Evolutionary conservation across 2,329 filamentous ascomycete genomes (phyloP).

Genomic region (Xylariaceae sp.): DNA sequence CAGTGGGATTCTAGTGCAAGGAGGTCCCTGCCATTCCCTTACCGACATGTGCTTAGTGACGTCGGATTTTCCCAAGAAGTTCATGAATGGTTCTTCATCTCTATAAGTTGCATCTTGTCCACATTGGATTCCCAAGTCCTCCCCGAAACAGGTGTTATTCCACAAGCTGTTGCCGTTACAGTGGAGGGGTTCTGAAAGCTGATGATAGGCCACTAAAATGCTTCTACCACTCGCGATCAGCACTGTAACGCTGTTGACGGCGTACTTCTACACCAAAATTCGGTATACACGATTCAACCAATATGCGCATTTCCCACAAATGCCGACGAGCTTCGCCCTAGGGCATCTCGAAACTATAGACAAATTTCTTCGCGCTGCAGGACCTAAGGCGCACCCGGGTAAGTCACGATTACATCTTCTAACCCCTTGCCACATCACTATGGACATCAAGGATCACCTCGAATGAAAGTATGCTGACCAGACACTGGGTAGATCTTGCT

Average conservation of each 20-base stretch:
- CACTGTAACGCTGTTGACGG: background rate
- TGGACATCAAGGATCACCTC: background rate
- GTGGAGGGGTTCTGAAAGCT: no score
- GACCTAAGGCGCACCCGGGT: constrained; percentile 12
- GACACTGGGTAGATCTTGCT: constrained; percentile 2
- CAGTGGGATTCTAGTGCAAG: no score
- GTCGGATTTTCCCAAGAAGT: no score
- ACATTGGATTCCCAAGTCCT: no score
- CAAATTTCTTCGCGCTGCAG: constrained; percentile 3
- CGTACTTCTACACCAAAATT: constrained; percentile 8
- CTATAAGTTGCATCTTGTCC: no score
- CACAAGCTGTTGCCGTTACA: no score
- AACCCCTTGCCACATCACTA: background rate
- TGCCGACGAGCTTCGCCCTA: constrained; percentile 6
- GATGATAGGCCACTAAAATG: no score
- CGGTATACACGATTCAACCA: constrained; percentile 10
- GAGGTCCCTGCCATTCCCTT: no score
- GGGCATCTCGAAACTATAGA: constrained; percentile 13
- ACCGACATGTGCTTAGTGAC: no score
- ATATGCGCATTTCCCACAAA: constrained; percentile 14
- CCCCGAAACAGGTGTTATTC: no score
- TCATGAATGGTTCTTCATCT: no score
- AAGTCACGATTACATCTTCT: background rate
- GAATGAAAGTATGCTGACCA: background rate
- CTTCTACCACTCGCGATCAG: background rate